Evolutionary conservation across 805 yeast genomes (phyloP).

Genomic region (Pichia cephalocereana): DNA sequence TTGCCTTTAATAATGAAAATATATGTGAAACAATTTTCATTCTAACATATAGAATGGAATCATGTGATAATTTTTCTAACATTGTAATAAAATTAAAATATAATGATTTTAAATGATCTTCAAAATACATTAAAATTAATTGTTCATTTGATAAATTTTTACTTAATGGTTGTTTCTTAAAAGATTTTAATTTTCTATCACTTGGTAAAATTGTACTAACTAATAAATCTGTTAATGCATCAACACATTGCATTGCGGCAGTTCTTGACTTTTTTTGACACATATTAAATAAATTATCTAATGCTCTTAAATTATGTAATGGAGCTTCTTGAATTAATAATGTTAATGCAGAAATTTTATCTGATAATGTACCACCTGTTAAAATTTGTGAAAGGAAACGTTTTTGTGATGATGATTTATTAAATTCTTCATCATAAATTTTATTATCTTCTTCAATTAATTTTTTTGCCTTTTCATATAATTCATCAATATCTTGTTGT

Average conservation of each 20-base stretch:
- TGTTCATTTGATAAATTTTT: constrained; percentile 40
- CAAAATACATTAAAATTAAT: constrained; percentile 73
- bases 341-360: constrained; percentile 92
- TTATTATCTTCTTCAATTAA: constrained; percentile 64
- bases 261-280: constrained; percentile 90
- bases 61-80: constrained; percentile 78
- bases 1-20: constrained; percentile 68
- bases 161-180: constrained; percentile 63
- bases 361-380: constrained; percentile 86
- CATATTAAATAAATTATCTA: constrained; percentile 67
- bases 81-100: constrained; percentile 70
- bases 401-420: constrained; percentile 69
- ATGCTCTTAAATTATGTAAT: constrained; percentile 72
- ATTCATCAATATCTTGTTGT: constrained; percentile 48
- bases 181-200: constrained; percentile 70
- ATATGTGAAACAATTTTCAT: constrained; percentile 67
- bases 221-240: constrained; percentile 82
- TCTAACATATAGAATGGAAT: constrained; percentile 82
- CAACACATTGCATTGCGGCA: constrained; percentile 83
- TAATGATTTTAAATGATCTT: constrained; percentile 73
- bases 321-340: constrained; percentile 93
- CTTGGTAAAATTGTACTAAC: constrained; percentile 80
- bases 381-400: constrained; percentile 84
- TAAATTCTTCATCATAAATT: constrained; percentile 61
- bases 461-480: constrained; percentile 57